Conservation (phyloP, 768 basidiomycete species). For the Chlorophyllum brunneum region DNA sequence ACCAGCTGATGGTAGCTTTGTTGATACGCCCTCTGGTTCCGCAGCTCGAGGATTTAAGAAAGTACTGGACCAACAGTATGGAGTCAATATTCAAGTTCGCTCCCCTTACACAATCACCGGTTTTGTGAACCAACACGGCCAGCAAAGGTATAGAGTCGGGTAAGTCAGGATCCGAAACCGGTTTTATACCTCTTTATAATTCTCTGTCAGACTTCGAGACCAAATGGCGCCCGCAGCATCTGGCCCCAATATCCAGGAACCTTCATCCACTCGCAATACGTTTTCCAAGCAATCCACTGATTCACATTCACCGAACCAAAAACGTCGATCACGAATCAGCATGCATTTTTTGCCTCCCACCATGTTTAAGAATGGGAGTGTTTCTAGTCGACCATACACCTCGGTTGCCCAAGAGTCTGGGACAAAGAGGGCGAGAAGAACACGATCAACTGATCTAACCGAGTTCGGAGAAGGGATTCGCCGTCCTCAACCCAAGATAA, state of each 20-base stretch:
- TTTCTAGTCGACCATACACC: constrained; percentile 27
- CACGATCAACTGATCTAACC: constrained; percentile 64
- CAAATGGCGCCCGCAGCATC: constrained; percentile 56
- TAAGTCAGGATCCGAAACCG: constrained; percentile 30
- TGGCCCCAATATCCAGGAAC: constrained; percentile 44
- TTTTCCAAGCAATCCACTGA: constrained; percentile 31
- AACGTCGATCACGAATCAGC: constrained; percentile 65
- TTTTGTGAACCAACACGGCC: constrained; percentile 77
- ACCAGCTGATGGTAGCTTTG: constrained; percentile 67
- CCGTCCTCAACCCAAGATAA: constrained; percentile 19
- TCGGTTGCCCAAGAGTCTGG: constrained; percentile 23
- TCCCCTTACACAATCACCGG: constrained; percentile 84
- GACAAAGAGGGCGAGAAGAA: constrained; percentile 62
- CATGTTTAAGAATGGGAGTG: constrained; percentile 41
- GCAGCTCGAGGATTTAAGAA: constrained; percentile 78
- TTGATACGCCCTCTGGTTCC: constrained; percentile 74
- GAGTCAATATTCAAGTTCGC: constrained; percentile 61
- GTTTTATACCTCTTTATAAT: background rate
- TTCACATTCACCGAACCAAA: constrained; percentile 38
- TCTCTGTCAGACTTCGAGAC: constrained; percentile 48
- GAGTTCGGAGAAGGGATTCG: constrained; percentile 17
- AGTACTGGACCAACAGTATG: constrained; percentile 64
- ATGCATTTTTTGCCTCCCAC: constrained; percentile 52
- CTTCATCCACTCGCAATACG: constrained; percentile 43
- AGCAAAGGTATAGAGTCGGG: constrained; percentile 75